Percentiles rank a stretch among this genome's conserved stretches.
phyloP scores from a whole-genome alignment of 2,329 filamentous ascomycete genomes.

The Nakataea oryzae region DNA sequence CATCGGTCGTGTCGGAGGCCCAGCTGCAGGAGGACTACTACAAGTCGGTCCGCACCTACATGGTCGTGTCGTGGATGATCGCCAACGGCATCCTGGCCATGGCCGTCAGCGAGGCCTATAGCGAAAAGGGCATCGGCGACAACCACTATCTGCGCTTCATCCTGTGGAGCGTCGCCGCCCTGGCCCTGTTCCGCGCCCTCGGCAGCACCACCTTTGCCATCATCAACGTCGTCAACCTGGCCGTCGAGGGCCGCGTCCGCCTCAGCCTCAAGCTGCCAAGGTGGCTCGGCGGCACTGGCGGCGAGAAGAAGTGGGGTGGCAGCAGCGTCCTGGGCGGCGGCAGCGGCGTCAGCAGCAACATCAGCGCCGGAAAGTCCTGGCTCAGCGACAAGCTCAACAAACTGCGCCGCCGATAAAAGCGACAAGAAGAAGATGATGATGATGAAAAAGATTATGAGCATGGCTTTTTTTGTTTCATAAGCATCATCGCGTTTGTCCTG shows the following conservation, averaged over 20 bases:
- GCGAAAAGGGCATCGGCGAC: constrained; percentile 55
- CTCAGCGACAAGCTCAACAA: neutral
- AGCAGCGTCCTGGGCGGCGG: constrained; percentile 13
- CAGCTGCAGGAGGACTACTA: constrained; percentile 99
- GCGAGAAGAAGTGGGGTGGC: constrained; percentile 35
- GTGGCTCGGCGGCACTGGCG: constrained; percentile 30
- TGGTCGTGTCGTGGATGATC: constrained; percentile 92
- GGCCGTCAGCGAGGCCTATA: constrained; percentile 82
- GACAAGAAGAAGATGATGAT: too few species aligned
- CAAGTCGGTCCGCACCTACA: constrained; percentile 92
- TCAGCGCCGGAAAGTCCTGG: constrained; percentile 13
- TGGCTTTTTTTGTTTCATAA: neutral
- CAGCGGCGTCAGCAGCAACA: constrained; percentile 27
- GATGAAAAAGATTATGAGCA: too few species aligned
- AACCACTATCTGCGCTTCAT: constrained; percentile 93
- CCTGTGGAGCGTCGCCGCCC: constrained; percentile 76
- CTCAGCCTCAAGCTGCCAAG: constrained; percentile 44
- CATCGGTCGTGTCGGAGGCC: constrained; percentile 50
- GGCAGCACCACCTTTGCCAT: constrained; percentile 74
- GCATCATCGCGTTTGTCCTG: neutral
- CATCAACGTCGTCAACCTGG: constrained; percentile 71
- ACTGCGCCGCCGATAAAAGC: neutral
- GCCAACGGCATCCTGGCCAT: constrained; percentile 88
- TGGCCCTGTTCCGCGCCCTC: constrained; percentile 81
- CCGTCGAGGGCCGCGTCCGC: constrained; percentile 74